A percentile compares a stretch with the other conserved stretches of the same genome.
phyloP scores from a whole-genome alignment of 2,329 filamentous ascomycete species.

The Sporothrix humicola region DNA sequence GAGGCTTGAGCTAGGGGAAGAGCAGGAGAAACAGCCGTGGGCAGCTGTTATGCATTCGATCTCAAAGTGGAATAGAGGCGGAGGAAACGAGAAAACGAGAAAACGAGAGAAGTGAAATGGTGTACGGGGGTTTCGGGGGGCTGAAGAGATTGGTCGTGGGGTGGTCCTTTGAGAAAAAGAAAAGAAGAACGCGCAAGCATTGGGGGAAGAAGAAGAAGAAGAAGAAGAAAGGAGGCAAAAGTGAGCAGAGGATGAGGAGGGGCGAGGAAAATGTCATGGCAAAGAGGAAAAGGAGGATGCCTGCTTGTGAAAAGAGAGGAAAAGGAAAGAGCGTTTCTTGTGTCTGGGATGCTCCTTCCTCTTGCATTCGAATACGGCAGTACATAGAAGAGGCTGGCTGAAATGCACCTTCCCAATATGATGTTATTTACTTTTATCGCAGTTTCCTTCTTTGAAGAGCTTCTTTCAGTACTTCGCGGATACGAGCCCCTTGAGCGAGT shows the following conservation, averaged over 20 bases:
- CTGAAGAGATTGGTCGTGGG: neutral
- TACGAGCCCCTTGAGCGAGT: neutral
- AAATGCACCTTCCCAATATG: conserved; percentile 1
- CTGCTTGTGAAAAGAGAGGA: conserved; percentile 14
- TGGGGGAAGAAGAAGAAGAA: neutral
- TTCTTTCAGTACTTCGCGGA: neutral
- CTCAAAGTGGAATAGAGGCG: neutral
- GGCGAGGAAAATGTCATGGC: too few species aligned
- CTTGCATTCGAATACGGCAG: neutral
- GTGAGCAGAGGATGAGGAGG: too few species aligned
- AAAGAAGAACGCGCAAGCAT: neutral
- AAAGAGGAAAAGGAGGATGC: too few species aligned
- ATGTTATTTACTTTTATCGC: neutral
- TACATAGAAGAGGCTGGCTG: neutral
- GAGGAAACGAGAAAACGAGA: neutral
- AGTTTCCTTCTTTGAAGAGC: neutral
- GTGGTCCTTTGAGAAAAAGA: neutral
- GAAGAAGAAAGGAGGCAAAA: neutral
- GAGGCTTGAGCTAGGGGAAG: neutral
- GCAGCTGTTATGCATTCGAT: neutral
- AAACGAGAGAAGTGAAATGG: neutral
- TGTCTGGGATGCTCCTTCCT: neutral
- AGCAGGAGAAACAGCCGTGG: neutral
- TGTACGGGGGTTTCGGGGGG: neutral
- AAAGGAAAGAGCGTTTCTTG: neutral